Evolutionary conservation across 2,329 filamentous ascomycete genomes (phyloP).

Genomic region (Calonectria fujianensis): DNA sequence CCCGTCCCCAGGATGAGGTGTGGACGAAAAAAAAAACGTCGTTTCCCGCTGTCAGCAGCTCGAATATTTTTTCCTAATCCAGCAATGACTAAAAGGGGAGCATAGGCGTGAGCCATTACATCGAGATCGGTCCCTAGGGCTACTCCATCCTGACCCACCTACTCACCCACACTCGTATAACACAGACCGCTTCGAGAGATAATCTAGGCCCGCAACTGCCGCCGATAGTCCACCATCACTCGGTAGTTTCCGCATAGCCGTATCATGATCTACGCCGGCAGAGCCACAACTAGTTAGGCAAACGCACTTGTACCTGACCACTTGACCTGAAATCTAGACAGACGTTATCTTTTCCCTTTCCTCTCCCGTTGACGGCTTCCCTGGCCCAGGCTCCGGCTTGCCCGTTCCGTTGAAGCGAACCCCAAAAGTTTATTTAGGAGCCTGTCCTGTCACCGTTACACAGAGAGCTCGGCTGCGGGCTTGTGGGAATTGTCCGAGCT

Average conservation of each 20-base stretch:
- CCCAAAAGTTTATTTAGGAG: neutral
- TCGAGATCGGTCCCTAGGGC: constrained; percentile 14
- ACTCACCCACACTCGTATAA: constrained; percentile 9
- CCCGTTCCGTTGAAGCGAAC: neutral
- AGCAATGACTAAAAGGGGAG: neutral
- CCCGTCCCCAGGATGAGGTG: neutral
- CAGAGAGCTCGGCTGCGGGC: neutral
- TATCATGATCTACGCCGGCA: constrained; percentile 11
- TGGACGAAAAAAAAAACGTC: neutral
- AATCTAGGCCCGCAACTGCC: constrained; percentile 16
- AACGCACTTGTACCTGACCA: neutral
- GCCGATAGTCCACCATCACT: neutral
- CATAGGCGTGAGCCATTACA: neutral
- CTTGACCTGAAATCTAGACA: neutral
- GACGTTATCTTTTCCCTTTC: neutral
- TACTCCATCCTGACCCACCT: constrained; percentile 10
- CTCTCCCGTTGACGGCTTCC: neutral
- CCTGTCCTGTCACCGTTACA: neutral
- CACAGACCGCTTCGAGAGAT: constrained; percentile 21
- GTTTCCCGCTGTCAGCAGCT: neutral
- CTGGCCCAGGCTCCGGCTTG: neutral
- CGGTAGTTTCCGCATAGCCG: constrained; percentile 13
- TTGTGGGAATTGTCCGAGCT: neutral
- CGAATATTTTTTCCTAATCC: neutral
- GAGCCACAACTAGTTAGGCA: neutral